Conservation (phyloP, 140 eudicot species). For the Erigeron philadelphicus region DNA sequence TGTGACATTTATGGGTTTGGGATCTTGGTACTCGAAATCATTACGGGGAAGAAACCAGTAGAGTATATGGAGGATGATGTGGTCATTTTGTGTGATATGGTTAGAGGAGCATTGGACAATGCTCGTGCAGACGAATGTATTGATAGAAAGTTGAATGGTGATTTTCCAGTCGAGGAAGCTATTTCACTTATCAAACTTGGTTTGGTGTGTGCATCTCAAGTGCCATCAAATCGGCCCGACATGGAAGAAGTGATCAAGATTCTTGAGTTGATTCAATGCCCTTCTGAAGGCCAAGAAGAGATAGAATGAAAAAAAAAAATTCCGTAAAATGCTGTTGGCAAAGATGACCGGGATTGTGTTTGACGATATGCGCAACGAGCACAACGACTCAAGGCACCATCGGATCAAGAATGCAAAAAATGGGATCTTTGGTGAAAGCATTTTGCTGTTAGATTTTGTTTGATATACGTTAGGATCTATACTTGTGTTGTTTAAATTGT, state of each 20-base stretch:
- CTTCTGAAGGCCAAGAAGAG: slow-evolving; percentile 60
- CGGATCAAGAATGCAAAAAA: not conserved
- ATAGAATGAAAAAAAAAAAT: slow-evolving; percentile 37
- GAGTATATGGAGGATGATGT: slow-evolving; percentile 98
- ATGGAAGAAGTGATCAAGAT: slow-evolving; percentile 90
- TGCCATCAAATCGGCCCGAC: slow-evolving; percentile 85
- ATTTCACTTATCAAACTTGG: slow-evolving; percentile 82
- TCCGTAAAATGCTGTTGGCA: slow-evolving; percentile 29
- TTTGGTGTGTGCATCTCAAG: slow-evolving; percentile 86
- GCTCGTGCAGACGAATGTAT: slow-evolving; percentile 63
- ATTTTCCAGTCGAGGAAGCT: slow-evolving; percentile 60
- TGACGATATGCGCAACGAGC: not conserved
- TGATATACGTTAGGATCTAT: slow-evolving; percentile 38
- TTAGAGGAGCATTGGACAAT: slow-evolving; percentile 69
- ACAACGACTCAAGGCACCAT: slow-evolving; percentile 22
- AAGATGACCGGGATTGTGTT: slow-evolving; percentile 26
- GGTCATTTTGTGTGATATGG: slow-evolving; percentile 83
- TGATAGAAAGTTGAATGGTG: slow-evolving; percentile 50
- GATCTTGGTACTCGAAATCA: slow-evolving; percentile 60
- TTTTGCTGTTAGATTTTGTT: slow-evolving; percentile 36
- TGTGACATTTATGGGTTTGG: slow-evolving; percentile 88
- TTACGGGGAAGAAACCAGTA: slow-evolving; percentile 86
- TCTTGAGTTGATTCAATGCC: slow-evolving; percentile 73
- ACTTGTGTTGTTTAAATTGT: slow-evolving; percentile 26
- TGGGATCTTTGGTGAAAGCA: slow-evolving; percentile 35